These are phyloP conservation scores for Polyplosphaeria fusca DNA, from an alignment of 495 filamentous ascomycete species.

Conservation along the genomic window DNA sequence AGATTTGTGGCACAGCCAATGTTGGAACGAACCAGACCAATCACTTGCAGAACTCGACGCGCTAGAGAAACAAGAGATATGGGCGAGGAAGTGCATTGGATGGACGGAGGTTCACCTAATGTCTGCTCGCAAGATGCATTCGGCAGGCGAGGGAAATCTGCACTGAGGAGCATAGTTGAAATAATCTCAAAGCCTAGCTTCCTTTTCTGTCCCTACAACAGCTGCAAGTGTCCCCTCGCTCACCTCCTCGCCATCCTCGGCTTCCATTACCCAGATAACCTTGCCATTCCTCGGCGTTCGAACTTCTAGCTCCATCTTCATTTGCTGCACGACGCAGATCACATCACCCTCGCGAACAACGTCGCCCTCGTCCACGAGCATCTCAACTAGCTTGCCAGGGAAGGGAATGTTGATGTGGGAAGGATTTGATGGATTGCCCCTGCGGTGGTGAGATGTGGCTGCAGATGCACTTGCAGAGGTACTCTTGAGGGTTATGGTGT, in stretches of 20 bases:
- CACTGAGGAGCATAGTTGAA: too few species aligned
- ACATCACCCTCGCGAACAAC: conserved; percentile 51
- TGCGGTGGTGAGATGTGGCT: conserved; percentile 49
- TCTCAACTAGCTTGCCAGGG: conserved; percentile 57
- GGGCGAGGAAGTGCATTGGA: too few species aligned
- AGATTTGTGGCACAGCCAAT: too few species aligned
- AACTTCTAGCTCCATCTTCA: conserved; percentile 67
- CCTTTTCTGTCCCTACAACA: conserved; percentile 45
- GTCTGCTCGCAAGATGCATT: too few species aligned
- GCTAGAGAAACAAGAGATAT: too few species aligned
- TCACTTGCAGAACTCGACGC: too few species aligned
- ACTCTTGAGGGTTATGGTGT: conserved; percentile 47
- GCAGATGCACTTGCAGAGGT: conserved; percentile 52
- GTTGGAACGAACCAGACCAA: too few species aligned
- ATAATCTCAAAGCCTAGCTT: conserved; percentile 9
- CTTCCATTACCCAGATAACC: conserved; percentile 55
- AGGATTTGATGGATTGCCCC: conserved; percentile 51
- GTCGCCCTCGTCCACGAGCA: conserved; percentile 55
- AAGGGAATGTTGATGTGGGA: conserved; percentile 58
- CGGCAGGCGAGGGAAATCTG: too few species aligned
- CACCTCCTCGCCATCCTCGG: conserved; percentile 59
- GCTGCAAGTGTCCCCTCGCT: conserved; percentile 56
- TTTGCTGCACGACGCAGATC: conserved; percentile 61
- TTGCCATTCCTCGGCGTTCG: conserved; percentile 49
- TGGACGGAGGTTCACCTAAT: too few species aligned